Evolutionary conservation across 805 yeast genomes (phyloP), one percentile per base, ranked within the genome.

Genomic region (Ogataea wickerhamii): DNA sequence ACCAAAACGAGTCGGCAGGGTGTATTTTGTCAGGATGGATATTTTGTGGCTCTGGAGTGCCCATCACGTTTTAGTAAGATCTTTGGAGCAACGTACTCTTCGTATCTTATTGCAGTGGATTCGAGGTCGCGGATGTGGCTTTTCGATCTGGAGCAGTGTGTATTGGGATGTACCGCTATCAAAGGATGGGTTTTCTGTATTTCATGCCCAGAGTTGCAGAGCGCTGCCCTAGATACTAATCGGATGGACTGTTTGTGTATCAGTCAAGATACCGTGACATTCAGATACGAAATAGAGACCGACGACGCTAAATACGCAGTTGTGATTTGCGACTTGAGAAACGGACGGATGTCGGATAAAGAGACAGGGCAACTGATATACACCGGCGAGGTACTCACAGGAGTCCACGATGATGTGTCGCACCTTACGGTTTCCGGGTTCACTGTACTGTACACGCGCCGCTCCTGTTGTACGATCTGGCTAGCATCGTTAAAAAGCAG

Each of bases 11-110:
- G 11, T 13, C 4, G 22, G 19, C 21, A 4, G 23, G 21, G n/a
- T 3, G 41, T 44, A 6, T 31, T 28, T 19, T 44, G 48, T 25
- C 24, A 27, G 4, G 48, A 40, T 29, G 38, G 29, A 6, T 44
- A 18, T 33, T 32, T 44, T 5, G 26, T 22, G 21, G 3, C 22
- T n/a, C 25, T 44, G 18, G 26, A 17, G 2, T 23, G 36, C 12
- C 17, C 18, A 5, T 18, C 8, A 3, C 30, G 22, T 24, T 13
- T 44, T 11, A 5, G 12, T 1, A 32, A 33, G 39, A 13, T 44
- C 3, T 14, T 38, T 14, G 40, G 45, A 6, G 35, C 48, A 13
- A 38, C 45, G 2, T 40, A 32, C 13, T 41, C 48, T 6, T 29
- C 44, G 6, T 40, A 19, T 25, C 18, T 40, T 3, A 12, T 44